Conservation (phyloP, 2,329 filamentous ascomycete species). For the Xylaria sp. region DNA sequence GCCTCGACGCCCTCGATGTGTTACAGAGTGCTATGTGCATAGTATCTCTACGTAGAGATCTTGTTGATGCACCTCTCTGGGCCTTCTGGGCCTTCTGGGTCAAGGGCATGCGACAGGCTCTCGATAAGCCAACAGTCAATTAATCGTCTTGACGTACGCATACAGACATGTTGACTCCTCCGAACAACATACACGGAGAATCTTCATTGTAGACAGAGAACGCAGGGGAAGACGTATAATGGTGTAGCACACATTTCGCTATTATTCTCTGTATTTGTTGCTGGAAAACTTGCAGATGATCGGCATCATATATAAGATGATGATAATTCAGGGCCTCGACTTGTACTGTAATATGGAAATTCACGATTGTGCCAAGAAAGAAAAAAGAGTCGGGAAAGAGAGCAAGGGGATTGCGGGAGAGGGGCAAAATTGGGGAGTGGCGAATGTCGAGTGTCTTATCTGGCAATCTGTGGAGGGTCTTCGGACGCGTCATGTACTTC, state of each 20-base stretch:
- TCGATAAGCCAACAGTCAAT: not conserved
- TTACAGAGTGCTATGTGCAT: not conserved
- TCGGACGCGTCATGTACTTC: no score
- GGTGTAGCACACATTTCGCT: not conserved
- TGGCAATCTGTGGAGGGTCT: no score
- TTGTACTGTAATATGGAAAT: not conserved
- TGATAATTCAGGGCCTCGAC: not conserved
- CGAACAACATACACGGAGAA: not conserved
- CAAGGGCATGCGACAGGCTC: slow-evolving; percentile 12
- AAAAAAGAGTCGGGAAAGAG: not conserved
- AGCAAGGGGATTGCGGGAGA: no score
- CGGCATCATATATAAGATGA: not conserved
- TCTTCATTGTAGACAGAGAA: not conserved
- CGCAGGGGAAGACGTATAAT: not conserved
- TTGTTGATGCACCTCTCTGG: slow-evolving; percentile 7
- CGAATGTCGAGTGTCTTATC: no score
- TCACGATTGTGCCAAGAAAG: not conserved
- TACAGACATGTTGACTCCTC: not conserved
- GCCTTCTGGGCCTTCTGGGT: slow-evolving; percentile 20
- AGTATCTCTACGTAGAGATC: not conserved
- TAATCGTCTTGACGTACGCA: not conserved
- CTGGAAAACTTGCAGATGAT: not conserved
- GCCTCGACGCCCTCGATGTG: not conserved
- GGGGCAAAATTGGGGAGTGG: no score
- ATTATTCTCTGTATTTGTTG: not conserved